Evolutionary conservation across 208 protist genomes (phyloP).

Genomic region (Leptomonas seymouri): DNA sequence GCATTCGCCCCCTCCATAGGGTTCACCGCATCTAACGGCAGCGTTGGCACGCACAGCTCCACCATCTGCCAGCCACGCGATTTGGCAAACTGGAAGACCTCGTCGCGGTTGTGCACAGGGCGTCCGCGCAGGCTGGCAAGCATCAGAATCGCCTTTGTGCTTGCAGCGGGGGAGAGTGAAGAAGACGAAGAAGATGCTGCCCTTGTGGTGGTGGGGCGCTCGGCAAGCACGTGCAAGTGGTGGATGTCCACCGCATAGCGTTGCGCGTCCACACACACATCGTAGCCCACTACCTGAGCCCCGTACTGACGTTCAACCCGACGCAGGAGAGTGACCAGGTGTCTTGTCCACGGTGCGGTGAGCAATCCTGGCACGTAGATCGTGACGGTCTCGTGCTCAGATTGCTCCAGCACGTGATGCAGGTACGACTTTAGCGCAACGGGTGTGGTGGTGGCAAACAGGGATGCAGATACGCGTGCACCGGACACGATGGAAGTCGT

Average conservation of each 20-base stretch:
- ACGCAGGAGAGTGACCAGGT: conserved; percentile 17
- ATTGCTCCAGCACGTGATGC: conserved; percentile 1
- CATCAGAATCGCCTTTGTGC: conserved; percentile 2
- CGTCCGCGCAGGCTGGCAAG: conserved; percentile 24
- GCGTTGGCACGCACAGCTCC: conserved; percentile 33
- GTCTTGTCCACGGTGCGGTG: conserved; percentile 28
- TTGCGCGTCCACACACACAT: conserved; percentile 16
- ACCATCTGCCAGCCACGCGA: conserved; percentile 23
- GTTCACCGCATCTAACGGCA: conserved; percentile 11
- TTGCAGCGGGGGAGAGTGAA: background rate
- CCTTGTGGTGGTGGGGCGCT: background rate
- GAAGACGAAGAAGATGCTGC: background rate
- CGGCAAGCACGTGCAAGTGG: conserved; percentile 9
- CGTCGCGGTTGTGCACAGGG: conserved; percentile 13
- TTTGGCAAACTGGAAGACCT: conserved; percentile 19
- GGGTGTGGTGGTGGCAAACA: conserved; percentile 25
- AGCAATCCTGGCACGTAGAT: conserved; percentile 32
- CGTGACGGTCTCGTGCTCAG: background rate
- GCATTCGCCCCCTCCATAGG: background rate
- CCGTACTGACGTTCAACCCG: conserved; percentile 6
- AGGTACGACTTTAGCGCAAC: conserved; percentile 20
- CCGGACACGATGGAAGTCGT: background rate
- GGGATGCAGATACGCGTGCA: background rate
- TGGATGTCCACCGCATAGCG: conserved; percentile 26
- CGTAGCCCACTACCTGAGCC: conserved; percentile 25